Evolutionary conservation across 257 asterid species (phyloP), one percentile per base, ranked within the genome.

Genomic region (Rubia yunnanensis): DNA sequence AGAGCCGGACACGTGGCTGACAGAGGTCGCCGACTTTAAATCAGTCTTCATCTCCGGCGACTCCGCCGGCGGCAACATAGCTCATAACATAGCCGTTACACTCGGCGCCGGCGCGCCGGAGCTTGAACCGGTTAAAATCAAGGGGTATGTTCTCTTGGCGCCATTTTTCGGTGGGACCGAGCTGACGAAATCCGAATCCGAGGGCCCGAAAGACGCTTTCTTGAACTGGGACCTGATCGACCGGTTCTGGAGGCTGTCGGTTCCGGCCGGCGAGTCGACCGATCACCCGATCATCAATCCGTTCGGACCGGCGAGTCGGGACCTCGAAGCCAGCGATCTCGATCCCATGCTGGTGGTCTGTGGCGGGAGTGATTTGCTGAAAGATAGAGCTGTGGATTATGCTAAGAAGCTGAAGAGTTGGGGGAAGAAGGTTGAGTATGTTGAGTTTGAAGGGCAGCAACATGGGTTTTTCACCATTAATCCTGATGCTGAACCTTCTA

Each of bases 61-160:
- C 68, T 88, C 96, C 0, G 88, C 96, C 39, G 96, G 96, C 18
- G 95, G 95, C 62, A 88, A 83, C 39, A 71, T 86, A 6, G 90
- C 95, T 1, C 92, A 86, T 74, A 67, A 86, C 73, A 68, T 88
- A 78, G 92, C 92, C 0, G 84, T 84, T 24, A 75, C 69, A 54
- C 76, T 83, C 28, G 81, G 86, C 46, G 81, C 78, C 7, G 86
- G 82, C 22, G 79, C 86, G 30, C 50, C 28, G 0, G 78, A 71
- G 70, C 72, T 82, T 71, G 77, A 68, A n/a, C 96, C 92, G 17
- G 84, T 86, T 52, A 76, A 75, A 31, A 81, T 86, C n/a, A 83
- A 80, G 72, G 96, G 95, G 0, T 86, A 83, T 54, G 87, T 88
- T 65, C 80, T 76, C 52, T 67, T 86, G 82, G 88, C 86, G 26